Percentiles rank a stretch among this genome's conserved stretches.
Conservation (phyloP, 2,329 filamentous ascomycete genomes). For the Colletotrichum sp. region DNA sequence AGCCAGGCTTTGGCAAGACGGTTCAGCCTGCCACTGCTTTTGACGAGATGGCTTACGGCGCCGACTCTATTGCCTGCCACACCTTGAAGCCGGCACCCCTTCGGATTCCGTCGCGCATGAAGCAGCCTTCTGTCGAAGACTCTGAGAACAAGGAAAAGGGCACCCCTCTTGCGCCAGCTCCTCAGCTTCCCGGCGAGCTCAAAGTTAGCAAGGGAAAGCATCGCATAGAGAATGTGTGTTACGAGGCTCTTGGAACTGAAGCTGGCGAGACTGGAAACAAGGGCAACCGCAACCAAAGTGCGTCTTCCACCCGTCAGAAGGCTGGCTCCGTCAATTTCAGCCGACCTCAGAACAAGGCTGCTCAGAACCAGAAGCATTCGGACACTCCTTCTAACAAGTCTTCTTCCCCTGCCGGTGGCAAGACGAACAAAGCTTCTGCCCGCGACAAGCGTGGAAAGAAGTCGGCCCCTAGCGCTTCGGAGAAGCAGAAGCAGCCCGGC, state of each 20-base stretch:
- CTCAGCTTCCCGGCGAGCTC: not conserved
- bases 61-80: constrained; percentile 17
- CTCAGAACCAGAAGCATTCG: not conserved
- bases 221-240: not conserved
- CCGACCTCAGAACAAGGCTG: not conserved
- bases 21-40: not conserved
- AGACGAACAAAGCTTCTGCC: not conserved
- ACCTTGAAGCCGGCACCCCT: constrained; percentile 19
- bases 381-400: not conserved
- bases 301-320: not conserved
- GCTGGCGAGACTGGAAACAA: not conserved
- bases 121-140: not conserved
- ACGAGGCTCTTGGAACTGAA: not conserved
- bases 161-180: not conserved
- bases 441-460: not conserved
- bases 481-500: not conserved
- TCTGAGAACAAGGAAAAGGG: not conserved
- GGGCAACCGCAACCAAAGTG: not conserved
- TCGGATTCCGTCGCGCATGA: constrained; percentile 10
- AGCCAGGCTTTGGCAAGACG: not conserved
- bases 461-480: not conserved
- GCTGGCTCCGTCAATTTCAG: constrained; percentile 5
- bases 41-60: constrained; percentile 11
- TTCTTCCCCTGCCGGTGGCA: not conserved
- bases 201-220: not conserved